phyloP scores from a whole-genome alignment of 192 early-diverging fungal species.

The Backusella westeae region DNA sequence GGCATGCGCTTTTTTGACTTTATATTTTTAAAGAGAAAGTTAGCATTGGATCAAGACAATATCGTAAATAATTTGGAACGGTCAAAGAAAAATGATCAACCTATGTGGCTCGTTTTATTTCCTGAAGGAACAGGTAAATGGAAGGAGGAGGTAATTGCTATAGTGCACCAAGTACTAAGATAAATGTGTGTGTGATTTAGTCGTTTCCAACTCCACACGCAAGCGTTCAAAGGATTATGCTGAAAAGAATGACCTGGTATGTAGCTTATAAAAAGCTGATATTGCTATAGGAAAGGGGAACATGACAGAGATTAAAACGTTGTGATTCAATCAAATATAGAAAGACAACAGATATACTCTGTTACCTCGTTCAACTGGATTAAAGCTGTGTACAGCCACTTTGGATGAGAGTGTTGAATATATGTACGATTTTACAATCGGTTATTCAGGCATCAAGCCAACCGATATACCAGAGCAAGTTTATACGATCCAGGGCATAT shows the following conservation, averaged over 20 bases:
- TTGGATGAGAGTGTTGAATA: slow-evolving; percentile 68
- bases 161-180: background rate
- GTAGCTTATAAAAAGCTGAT: background rate
- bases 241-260: slow-evolving; percentile 43
- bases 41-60: slow-evolving; percentile 59
- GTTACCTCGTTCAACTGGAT: slow-evolving; percentile 83
- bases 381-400: slow-evolving; percentile 66
- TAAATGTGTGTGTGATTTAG: slow-evolving; percentile 12
- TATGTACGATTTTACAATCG: slow-evolving; percentile 89
- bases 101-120: slow-evolving; percentile 91
- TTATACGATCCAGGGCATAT: slow-evolving; percentile 76
- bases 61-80: slow-evolving; percentile 57
- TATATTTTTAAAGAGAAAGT: slow-evolving; percentile 88
- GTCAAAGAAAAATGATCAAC: slow-evolving; percentile 57
- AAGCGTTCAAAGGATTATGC: slow-evolving; percentile 69
- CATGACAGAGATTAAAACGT: background rate
- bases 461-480: slow-evolving; percentile 74
- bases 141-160: background rate
- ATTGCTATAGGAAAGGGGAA: background rate
- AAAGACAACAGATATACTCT: slow-evolving; percentile 65
- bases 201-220: slow-evolving; percentile 75
- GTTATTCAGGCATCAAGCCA: slow-evolving; percentile 72
- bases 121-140: slow-evolving; percentile 84
- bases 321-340: slow-evolving; percentile 26
- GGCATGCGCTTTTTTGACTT: slow-evolving; percentile 92